Conservation (phyloP, 2,329 filamentous ascomycete genomes). For the Diaporthe longicolla region DNA sequence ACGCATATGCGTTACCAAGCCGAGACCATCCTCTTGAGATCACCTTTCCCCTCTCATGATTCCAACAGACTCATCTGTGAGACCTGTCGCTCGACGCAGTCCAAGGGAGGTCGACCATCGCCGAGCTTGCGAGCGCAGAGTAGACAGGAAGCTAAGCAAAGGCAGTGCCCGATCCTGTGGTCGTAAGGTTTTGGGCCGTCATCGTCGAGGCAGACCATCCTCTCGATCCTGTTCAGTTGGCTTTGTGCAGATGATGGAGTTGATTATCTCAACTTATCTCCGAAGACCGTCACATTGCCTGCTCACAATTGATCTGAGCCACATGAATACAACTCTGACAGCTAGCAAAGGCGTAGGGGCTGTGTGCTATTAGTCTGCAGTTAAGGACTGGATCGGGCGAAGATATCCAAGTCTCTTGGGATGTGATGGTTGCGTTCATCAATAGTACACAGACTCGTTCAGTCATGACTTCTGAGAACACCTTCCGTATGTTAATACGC, state of each 20-base stretch:
- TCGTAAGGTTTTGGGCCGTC: conserved; percentile 6
- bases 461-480: not conserved
- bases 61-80: not conserved
- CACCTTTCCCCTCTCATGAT: conserved; percentile 12
- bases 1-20: conserved; percentile 22
- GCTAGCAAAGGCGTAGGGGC: not conserved
- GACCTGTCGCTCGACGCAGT: not conserved
- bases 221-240: not conserved
- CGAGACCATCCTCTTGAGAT: not conserved
- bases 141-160: not conserved
- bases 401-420: not conserved
- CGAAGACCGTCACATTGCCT: not conserved
- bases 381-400: not conserved
- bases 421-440: no score
- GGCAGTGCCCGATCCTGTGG: conserved; percentile 6
- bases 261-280: not conserved
- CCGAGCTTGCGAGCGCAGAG: not conserved
- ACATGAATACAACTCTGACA: not conserved
- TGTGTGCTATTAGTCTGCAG: not conserved
- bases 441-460: not conserved
- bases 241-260: not conserved
- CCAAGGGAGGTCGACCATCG: not conserved
- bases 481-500: not conserved
- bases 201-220: not conserved
- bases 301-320: not conserved